Conservation (phyloP, 306 rosid genomes). For the Gastrolobium villosum region DNA sequence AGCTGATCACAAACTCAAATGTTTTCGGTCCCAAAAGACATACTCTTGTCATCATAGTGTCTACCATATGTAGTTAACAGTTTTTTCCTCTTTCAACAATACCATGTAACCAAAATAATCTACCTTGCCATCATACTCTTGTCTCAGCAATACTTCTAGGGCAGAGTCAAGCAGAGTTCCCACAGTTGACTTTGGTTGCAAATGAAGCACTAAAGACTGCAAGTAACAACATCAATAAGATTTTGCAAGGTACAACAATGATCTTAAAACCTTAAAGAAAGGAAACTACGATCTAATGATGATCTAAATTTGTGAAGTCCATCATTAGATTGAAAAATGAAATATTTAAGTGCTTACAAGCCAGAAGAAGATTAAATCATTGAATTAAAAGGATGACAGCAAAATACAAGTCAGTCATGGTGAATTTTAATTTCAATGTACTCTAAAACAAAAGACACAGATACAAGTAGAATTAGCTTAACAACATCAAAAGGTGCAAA, state of each 20-base stretch:
- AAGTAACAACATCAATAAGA: slow-evolving; percentile 35
- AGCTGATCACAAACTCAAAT: too few species aligned
- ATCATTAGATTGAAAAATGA: slow-evolving; percentile 22
- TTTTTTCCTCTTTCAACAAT: neutral
- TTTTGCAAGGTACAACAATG: neutral
- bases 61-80: too few species aligned
- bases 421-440: slow-evolving; percentile 3
- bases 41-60: too few species aligned
- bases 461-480: too few species aligned
- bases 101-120: slow-evolving; percentile 12
- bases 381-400: slow-evolving; percentile 32
- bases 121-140: slow-evolving; percentile 95
- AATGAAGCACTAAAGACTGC: slow-evolving; percentile 92
- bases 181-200: slow-evolving; percentile 92
- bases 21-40: too few species aligned
- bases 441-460: slow-evolving; percentile 10
- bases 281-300: neutral
- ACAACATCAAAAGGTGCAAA: slow-evolving; percentile 26
- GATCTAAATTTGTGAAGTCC: neutral
- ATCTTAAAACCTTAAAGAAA: neutral
- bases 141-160: slow-evolving; percentile 84
- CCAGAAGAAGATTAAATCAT: slow-evolving; percentile 19
- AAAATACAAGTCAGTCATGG: slow-evolving; percentile 25
- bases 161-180: slow-evolving; percentile 99
- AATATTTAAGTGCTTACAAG: neutral